phyloP scores from a whole-genome alignment of 768 basidiomycete species.

The Mycena polygramma region DNA sequence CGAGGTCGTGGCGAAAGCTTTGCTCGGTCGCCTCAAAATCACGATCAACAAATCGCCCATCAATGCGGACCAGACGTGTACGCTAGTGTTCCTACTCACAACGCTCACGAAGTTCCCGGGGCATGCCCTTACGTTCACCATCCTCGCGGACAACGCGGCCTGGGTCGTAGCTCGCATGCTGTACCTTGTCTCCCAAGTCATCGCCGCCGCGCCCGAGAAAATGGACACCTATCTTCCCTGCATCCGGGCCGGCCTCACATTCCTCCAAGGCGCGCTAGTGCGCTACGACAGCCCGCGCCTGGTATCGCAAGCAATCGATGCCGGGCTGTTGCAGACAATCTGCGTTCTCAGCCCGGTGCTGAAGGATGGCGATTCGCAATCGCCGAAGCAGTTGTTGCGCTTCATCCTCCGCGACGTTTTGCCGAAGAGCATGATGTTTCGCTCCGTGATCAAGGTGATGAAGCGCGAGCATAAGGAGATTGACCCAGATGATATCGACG shows the following conservation, averaged over 20 bases:
- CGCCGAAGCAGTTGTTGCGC: background rate
- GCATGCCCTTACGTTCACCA: constrained; percentile 26
- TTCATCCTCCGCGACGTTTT: constrained; percentile 14
- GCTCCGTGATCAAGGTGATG: constrained; percentile 24
- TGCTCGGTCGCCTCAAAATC: constrained; percentile 15
- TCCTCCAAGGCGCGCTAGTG: constrained; percentile 12
- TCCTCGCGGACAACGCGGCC: constrained; percentile 25
- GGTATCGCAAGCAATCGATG: constrained; percentile 24
- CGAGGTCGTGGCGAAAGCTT: constrained; percentile 5
- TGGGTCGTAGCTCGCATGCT: constrained; percentile 33
- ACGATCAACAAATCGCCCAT: background rate
- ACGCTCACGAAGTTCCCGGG: background rate
- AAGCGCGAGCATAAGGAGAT: constrained; percentile 19
- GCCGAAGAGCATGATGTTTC: constrained; percentile 24
- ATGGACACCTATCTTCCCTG: background rate
- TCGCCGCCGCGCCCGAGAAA: background rate
- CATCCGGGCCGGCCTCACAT: background rate
- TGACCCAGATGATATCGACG: background rate
- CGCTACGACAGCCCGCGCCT: constrained; percentile 4
- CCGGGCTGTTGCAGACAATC: constrained; percentile 18
- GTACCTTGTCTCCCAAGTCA: background rate
- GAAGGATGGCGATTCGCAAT: background rate
- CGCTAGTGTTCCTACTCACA: background rate
- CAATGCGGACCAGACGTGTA: background rate
- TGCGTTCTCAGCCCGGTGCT: constrained; percentile 6